Evolutionary conservation across 306 rosid species (phyloP).

Genomic region (Abrus precatorius): DNA sequence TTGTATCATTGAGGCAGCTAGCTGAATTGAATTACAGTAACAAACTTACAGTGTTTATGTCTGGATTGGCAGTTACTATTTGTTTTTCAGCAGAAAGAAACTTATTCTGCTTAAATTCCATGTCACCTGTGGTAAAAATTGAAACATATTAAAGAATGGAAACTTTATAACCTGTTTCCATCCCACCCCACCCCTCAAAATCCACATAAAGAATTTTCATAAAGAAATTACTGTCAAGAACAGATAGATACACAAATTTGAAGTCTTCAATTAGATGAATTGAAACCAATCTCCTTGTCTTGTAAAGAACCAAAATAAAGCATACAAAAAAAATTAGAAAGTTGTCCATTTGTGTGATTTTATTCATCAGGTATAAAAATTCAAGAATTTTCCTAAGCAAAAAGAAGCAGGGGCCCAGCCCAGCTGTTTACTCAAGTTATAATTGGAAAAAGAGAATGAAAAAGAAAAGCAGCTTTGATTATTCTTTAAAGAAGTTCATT

Average conservation of each 20-base stretch:
- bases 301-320: slow-evolving; percentile 40
- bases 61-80: slow-evolving; percentile 91
- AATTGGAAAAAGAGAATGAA: slow-evolving; percentile 8
- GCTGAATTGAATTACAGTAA: slow-evolving; percentile 38
- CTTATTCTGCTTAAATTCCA: slow-evolving; percentile 94
- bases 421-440: slow-evolving; percentile 11
- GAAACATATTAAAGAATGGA: slow-evolving; percentile 45
- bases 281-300: slow-evolving; percentile 27
- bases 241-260: slow-evolving; percentile 24
- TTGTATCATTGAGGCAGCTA: slow-evolving; percentile 17
- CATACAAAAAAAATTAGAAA: slow-evolving; percentile 6
- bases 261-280: slow-evolving; percentile 23
- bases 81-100: slow-evolving; percentile 85
- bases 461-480: background rate
- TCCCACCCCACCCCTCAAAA: background rate
- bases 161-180: slow-evolving; percentile 39
- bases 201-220: slow-evolving; percentile 10
- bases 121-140: slow-evolving; percentile 79
- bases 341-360: background rate
- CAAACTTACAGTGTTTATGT: slow-evolving; percentile 82
- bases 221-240: background rate
- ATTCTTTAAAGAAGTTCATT: slow-evolving; percentile 36
- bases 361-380: slow-evolving; percentile 27
- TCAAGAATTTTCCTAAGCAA: slow-evolving; percentile 20
- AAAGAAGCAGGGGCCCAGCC: slow-evolving; percentile 30